Evolutionary conservation across 2,329 filamentous ascomycete species (phyloP).

Genomic region (Coniochaeta sp.): DNA sequence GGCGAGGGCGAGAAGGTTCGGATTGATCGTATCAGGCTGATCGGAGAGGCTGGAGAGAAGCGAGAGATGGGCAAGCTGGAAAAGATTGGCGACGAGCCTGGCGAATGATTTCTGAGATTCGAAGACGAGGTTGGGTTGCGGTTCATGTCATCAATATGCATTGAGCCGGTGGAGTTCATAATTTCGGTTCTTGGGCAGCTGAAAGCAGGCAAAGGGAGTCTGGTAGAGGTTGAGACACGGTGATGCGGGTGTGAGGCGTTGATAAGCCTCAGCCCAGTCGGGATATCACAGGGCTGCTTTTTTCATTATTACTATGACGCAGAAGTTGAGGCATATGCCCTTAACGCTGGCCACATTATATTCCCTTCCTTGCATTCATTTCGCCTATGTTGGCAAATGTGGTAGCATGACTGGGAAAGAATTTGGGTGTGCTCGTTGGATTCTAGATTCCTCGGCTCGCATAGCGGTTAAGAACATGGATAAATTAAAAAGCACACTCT

Average conservation of each 20-base stretch:
- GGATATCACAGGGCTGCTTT: neutral
- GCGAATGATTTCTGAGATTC: conserved; percentile 33
- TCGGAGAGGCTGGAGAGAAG: conserved; percentile 89
- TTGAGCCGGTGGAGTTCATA: neutral
- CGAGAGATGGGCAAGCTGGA: conserved; percentile 89
- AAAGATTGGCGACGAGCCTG: conserved; percentile 76
- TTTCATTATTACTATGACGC: neutral
- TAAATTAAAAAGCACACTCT: conserved; percentile 12
- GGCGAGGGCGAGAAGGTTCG: conserved; percentile 78
- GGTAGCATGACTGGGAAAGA: neutral
- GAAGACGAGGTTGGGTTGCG: neutral
- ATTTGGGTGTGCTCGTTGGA: neutral
- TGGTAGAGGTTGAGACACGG: neutral
- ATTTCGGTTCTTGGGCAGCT: neutral
- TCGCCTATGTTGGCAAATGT: neutral
- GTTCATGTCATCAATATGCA: neutral
- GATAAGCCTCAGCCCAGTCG: neutral
- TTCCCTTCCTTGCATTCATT: neutral
- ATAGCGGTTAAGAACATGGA: conserved; percentile 5
- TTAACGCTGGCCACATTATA: neutral
- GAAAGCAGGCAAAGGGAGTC: neutral
- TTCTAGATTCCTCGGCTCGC: neutral
- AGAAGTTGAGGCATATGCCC: neutral
- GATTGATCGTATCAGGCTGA: conserved; percentile 68
- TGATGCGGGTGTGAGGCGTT: neutral